These are phyloP conservation scores for Pythium oligandrum DNA, from an alignment of 352 stramenopile genomes.

Conservation along the genomic window DNA sequence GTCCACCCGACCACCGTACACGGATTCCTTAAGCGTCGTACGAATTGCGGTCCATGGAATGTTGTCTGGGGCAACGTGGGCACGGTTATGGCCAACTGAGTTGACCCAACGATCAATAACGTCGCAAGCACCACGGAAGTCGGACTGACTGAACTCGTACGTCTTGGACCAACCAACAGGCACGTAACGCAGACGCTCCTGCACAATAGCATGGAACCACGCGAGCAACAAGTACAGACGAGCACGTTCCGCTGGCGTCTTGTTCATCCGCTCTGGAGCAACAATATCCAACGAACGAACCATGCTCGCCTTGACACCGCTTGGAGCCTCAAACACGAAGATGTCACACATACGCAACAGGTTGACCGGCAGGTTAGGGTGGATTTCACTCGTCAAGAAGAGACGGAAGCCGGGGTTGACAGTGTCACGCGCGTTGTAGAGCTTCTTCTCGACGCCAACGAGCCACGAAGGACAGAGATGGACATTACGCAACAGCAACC, in stretches of 20 bases:
- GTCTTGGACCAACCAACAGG: slow-evolving; percentile 97
- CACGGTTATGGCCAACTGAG: slow-evolving; percentile 70
- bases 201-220: slow-evolving; percentile 98
- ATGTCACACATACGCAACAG: slow-evolving; percentile 96
- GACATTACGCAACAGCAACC: slow-evolving; percentile 99
- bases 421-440: slow-evolving; percentile 84
- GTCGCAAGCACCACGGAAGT: slow-evolving; percentile 96
- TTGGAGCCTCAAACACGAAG: slow-evolving; percentile 97
- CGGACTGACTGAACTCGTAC: slow-evolving; percentile 99
- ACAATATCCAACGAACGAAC: slow-evolving; percentile 94
- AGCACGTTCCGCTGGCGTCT: slow-evolving; percentile 79
- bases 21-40: slow-evolving; percentile 93
- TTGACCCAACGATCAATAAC: slow-evolving; percentile 98
- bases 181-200: slow-evolving; percentile 97
- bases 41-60: slow-evolving; percentile 98
- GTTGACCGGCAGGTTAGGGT: slow-evolving; percentile 93
- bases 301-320: slow-evolving; percentile 96
- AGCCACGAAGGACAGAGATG: slow-evolving; percentile 99
- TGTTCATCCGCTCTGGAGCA: slow-evolving; percentile 88
- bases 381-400: slow-evolving; percentile 99
- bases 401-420: slow-evolving; percentile 79
- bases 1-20: slow-evolving; percentile 98
- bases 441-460: slow-evolving; percentile 95
- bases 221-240: slow-evolving; percentile 96
- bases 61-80: slow-evolving; percentile 92